These are phyloP conservation scores for Candida piceae DNA, from an alignment of 805 yeast species.

Conservation along the genomic window DNA sequence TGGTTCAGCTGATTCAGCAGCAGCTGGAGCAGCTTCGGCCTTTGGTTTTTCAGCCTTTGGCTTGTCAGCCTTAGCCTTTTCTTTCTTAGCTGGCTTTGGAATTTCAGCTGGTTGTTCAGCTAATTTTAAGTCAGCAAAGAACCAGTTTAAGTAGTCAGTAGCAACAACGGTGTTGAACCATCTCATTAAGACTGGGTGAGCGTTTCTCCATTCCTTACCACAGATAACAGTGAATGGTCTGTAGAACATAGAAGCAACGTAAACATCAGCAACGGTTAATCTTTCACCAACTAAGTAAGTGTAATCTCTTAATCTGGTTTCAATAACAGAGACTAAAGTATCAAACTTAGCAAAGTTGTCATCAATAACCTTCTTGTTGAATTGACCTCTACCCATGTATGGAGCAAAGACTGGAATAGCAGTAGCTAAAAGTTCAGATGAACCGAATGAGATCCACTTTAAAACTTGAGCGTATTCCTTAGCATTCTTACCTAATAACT, in stretches of 20 bases:
- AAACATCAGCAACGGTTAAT: slow-evolving; percentile 41
- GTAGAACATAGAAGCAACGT: slow-evolving; percentile 36
- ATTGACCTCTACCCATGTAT: slow-evolving; percentile 60
- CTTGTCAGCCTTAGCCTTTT: slow-evolving; percentile 48
- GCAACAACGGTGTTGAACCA: slow-evolving; percentile 46
- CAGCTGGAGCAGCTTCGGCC: slow-evolving; percentile 26
- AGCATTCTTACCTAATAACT: slow-evolving; percentile 55
- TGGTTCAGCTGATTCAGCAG: slow-evolving; percentile 33
- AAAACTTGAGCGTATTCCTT: slow-evolving; percentile 62
- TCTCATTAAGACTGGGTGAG: slow-evolving; percentile 46
- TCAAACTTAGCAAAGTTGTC: slow-evolving; percentile 32
- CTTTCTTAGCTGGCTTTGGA: slow-evolving; percentile 69
- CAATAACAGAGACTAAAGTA: slow-evolving; percentile 39
- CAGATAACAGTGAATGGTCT: slow-evolving; percentile 44
- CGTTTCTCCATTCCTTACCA: slow-evolving; percentile 47
- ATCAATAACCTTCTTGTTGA: slow-evolving; percentile 61
- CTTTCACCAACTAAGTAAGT: slow-evolving; percentile 46
- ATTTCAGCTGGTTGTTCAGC: slow-evolving; percentile 62
- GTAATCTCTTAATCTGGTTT: slow-evolving; percentile 45
- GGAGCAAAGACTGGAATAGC: slow-evolving; percentile 52
- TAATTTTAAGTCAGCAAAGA: slow-evolving; percentile 49
- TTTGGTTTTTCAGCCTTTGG: slow-evolving; percentile 19
- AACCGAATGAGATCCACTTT: slow-evolving; percentile 74
- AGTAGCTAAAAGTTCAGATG: slow-evolving; percentile 54
- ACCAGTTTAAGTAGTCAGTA: slow-evolving; percentile 41